These are phyloP conservation scores for Cryptococcus jaspeensis DNA, from an alignment of 1,284 basidiomycete genomes.

Conservation along the genomic window DNA sequence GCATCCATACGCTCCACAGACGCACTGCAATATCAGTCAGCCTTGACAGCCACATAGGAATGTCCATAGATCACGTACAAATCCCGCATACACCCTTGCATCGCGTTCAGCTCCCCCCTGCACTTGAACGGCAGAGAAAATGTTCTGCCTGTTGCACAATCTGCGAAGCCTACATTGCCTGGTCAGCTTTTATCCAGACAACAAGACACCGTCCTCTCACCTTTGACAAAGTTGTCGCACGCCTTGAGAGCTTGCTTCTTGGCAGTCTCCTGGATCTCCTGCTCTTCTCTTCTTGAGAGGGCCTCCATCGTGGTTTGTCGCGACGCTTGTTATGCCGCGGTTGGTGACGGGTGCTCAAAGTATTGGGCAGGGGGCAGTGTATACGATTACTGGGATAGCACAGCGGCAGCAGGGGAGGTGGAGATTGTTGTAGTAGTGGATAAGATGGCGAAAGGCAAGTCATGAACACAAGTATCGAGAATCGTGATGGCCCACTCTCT, in stretches of 20 bases:
- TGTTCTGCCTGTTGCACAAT: slow-evolving; percentile 75
- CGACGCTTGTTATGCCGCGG: too few species aligned
- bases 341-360: too few species aligned
- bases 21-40: slow-evolving; percentile 25
- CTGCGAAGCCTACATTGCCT: slow-evolving; percentile 66
- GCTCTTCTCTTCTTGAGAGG: slow-evolving; percentile 83
- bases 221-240: slow-evolving; percentile 73
- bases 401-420: too few species aligned
- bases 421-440: too few species aligned
- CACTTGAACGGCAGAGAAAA: slow-evolving; percentile 83
- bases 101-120: slow-evolving; percentile 63
- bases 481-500: too few species aligned
- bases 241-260: slow-evolving; percentile 74
- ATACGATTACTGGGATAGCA: too few species aligned
- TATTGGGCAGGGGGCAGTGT: too few species aligned
- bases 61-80: slow-evolving; percentile 59
- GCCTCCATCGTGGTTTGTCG: slow-evolving; percentile 63
- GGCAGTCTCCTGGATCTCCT: slow-evolving; percentile 75
- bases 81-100: slow-evolving; percentile 77
- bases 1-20: slow-evolving; percentile 41
- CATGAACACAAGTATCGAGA: too few species aligned
- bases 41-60: background rate
- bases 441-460: too few species aligned
- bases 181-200: background rate
- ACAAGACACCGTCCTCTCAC: slow-evolving; percentile 49